Evolutionary conservation across 2,329 filamentous ascomycete species (phyloP).

Genomic region (Harringtonia aguacate): DNA sequence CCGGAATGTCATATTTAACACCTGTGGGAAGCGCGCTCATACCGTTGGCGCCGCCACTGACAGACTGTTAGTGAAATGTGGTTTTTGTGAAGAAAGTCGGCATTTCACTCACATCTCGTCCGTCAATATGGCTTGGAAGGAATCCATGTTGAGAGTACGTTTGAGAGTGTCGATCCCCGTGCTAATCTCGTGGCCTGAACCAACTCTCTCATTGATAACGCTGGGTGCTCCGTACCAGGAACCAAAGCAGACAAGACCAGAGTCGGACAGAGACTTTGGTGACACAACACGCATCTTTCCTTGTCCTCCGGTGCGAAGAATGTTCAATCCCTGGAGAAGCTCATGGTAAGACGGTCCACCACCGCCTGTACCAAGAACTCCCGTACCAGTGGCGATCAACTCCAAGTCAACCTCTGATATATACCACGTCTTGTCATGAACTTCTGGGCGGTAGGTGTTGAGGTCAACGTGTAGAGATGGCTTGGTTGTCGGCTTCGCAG

Average conservation of each 20-base stretch:
- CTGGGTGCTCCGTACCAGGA: slow-evolving; percentile 34
- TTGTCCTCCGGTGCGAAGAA: slow-evolving; percentile 36
- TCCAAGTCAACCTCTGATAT: slow-evolving; percentile 45
- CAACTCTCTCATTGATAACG: slow-evolving; percentile 26
- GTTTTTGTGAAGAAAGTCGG: background rate
- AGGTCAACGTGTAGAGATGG: slow-evolving; percentile 15
- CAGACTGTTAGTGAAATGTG: background rate
- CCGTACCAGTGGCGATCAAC: slow-evolving; percentile 47
- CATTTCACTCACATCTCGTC: slow-evolving; percentile 25
- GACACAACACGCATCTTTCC: slow-evolving; percentile 35
- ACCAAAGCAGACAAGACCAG: slow-evolving; percentile 39
- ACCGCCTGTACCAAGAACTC: slow-evolving; percentile 50
- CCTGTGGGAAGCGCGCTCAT: slow-evolving; percentile 16
- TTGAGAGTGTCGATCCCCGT: slow-evolving; percentile 24
- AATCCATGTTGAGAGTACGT: slow-evolving; percentile 20
- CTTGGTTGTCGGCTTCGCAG: slow-evolving; percentile 11
- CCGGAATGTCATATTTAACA: slow-evolving; percentile 36
- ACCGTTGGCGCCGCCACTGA: slow-evolving; percentile 20
- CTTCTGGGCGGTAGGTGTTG: slow-evolving; percentile 35
- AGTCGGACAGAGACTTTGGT: slow-evolving; percentile 35
- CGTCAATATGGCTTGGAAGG: slow-evolving; percentile 22
- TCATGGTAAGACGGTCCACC: slow-evolving; percentile 43
- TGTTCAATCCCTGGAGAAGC: slow-evolving; percentile 37
- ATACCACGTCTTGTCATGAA: slow-evolving; percentile 42
- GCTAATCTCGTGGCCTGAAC: slow-evolving; percentile 24